Base-by-base conservation (phyloP, 2,329 filamentous ascomycete species). In the Nannizziopsis arthrosporioides region DNA sequence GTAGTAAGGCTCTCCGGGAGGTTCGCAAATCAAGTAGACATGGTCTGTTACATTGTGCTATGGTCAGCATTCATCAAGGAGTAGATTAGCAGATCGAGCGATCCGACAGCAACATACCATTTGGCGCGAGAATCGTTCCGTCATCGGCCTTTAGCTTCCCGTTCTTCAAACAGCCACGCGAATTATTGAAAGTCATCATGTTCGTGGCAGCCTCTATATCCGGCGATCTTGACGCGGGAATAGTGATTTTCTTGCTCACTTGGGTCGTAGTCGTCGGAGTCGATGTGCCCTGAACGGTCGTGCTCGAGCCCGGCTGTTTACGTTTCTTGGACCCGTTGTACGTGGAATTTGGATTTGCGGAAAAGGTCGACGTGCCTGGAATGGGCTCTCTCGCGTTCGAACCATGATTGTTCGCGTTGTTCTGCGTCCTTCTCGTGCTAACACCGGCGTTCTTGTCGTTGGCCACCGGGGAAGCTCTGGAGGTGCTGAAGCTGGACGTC, bases 1-100 rank as follows among this genome's bases (percentile, higher is more conserved):
- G 66, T 98, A 98, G 70, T 98, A 98, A 48, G 92, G 92, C 69
- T 98, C 92, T 46, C 92, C 92, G 12, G 92, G 92, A 44, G 92
- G 92, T 68, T 98, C 92, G 69, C 89, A 96, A 54, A 98, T 84
- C 54, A 96, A 79, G 73, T 96, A 98, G 56, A 94, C 86, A 71
- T 96, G 80, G 68, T 85, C 82, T 84, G 61, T 34, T 39, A 32
- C 50, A 51, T 34, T 42, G 53, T 34, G 14, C n/a, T 44, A 18
- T 39, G 42, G 11, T 41, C 37, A 30, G 49, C 59, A 54, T 59
- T 55, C 50, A 31, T 45, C 27, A 39, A 48, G 47, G 51, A 43
- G 48, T 51, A 22, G 42, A 34, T 15, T 49, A 43, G 51, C 43
- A 43, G 47, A 43, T 31, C 47, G 45, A 46, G 42, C 22, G 8